Evolutionary conservation across 2,329 filamentous ascomycete genomes (phyloP), one percentile per base, ranked within the genome.

Genomic region (Hypoxylon sp.): DNA sequence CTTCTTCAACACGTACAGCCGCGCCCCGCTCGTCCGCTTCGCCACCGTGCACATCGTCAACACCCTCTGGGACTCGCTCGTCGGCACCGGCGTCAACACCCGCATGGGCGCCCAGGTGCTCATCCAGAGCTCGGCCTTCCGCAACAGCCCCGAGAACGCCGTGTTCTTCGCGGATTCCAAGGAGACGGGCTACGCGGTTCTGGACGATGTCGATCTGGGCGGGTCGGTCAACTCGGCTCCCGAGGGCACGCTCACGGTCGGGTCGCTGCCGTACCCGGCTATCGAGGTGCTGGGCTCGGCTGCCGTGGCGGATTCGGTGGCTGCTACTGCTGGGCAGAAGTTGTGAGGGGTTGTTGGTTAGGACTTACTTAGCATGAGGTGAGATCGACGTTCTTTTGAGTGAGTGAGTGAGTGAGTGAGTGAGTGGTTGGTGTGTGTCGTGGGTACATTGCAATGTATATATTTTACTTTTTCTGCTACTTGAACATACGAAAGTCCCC

Each of bases 1-100:
- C 66, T 96, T 73, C 71, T 54, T 64, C 49, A 82, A 82, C 71
- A 69, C 83, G 63, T 80, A 82, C 73, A 80, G 77, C 12, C 80
- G 80, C 42, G 72, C 68, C 0, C 81, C 82, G 1, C 77, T 74
- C 7, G 64, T 82, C 67, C 78, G 81, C 53, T 83, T 83, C 69
- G 81, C 80, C 7, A 83, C 78, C 20, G 80, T 74, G 12, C 81
- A 84, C 64, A 63, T 67, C 40, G 56, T 59, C 57, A 66, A 83
- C 73, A 73, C 69, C 56, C 75, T 75, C 66, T 78, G 73, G 69
- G 41, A 56, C 20, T 63, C 68, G 53, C 61, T 72, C 46, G 65
- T 71, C 23, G 64, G 61, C 38, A 70, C 72, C 37, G 78, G 72
- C 25, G 75, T 81, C 69, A 79, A 80, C 67, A 75, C 76, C 27